Base-by-base conservation (phyloP, 164 flowering plant genomes). In the Magnolia sinica region DNA sequence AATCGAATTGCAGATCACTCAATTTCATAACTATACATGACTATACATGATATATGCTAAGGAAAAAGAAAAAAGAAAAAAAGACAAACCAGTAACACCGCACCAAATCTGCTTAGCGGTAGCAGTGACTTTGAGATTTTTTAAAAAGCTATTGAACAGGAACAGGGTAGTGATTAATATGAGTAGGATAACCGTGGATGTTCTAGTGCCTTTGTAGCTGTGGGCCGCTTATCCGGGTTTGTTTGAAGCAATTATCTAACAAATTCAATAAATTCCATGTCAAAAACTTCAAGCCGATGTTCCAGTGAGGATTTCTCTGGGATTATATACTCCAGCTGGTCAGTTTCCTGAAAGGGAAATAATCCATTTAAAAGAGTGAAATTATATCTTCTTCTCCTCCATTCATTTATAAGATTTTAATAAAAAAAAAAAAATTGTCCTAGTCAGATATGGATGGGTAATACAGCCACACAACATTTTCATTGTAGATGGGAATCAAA, bases 161-260 rank as follows among this genome's bases (percentile, higher is more conserved):
- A 14, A 68, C 3, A 23, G 27, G 19, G 37, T 31, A 24, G 29
- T 27, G 27, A 84, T 23, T 81, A 81, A 72, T 91, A 93, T 1
- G 75, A 73, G 74, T 79, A 74, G 16, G 92, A 87, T 61, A 96
- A 89, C 99, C 99, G 94, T 4, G 98, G 94, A 68, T 96, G 97
- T 69, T 84, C 80, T 2, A 96, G 82, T 27, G 99, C 99, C 65
- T 94, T 91, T 45, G 74, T 83, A 27, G 97, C 99, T 1, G 94
- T 87, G 1, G 88, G 94, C 11, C 99, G 92, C 68, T 87, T 86
- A 58, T 76, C 51, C 11, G 99, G 98, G 71, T 96, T 91, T 50
- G 82, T 82, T 84, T 89, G 87, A 27, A 96, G 96, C 88, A 96
- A 82, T 72, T 64, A 73, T 72, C 76, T 85, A 7, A 92, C 45